Conservation (phyloP, 23 red algal genomes). For the Gracilaria caudata region DNA sequence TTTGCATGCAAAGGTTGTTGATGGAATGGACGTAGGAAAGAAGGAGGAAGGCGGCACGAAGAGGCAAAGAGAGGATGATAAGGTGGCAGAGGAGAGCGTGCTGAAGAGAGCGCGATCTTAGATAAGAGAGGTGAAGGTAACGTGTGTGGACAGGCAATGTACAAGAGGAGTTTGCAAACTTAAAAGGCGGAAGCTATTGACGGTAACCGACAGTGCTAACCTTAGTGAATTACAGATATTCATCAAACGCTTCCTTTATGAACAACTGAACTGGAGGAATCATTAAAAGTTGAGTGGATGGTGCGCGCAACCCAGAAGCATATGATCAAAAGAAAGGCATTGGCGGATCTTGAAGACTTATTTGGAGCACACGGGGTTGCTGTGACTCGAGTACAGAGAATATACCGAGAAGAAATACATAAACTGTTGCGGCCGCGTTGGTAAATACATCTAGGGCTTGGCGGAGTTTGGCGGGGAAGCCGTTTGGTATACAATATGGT, state of each 20-base stretch:
- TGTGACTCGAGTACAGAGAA: not conserved
- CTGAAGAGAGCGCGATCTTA: constrained; percentile 2
- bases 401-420: not conserved
- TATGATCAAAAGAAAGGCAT: not conserved
- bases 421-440: not conserved
- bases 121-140: not conserved
- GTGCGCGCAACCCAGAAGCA: not conserved
- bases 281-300: not conserved
- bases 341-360: not conserved
- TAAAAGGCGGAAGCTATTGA: not conserved
- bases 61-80: not conserved
- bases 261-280: not conserved
- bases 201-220: not conserved
- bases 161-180: not conserved
- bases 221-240: not conserved
- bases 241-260: not conserved
- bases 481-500: not conserved
- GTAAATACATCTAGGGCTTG: not conserved
- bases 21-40: not conserved
- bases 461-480: not conserved
- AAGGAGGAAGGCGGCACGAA: not conserved
- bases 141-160: not conserved
- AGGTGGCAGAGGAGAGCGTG: not conserved
- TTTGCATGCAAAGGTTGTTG: not conserved
- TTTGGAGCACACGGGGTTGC: too few species aligned